These are phyloP conservation scores for Eutrema japonicum DNA, from an alignment of 345 rosid species.

Conservation along the genomic window DNA sequence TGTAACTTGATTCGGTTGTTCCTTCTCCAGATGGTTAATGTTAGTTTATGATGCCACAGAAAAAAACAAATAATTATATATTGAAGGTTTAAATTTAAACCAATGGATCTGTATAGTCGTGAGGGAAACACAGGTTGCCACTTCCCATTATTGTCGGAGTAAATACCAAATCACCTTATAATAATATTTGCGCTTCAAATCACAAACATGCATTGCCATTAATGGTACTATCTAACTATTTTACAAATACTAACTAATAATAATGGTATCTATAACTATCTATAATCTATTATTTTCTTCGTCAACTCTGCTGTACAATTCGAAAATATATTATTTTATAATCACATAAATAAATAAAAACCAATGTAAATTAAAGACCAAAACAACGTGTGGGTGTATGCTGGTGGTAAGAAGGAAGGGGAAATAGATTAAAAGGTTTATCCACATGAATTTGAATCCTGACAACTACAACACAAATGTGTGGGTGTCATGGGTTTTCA, in stretches of 20 bases:
- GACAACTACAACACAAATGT: too few relatives aligned
- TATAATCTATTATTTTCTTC: neutral
- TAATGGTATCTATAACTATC: neutral
- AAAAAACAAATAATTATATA: neutral
- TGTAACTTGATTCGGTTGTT: neutral
- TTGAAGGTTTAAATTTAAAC: neutral
- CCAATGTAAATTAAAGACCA: neutral
- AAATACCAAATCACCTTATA: neutral
- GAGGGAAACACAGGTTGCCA: slow-evolving; percentile 36
- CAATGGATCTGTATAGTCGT: slow-evolving; percentile 32
- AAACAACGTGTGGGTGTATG: too few relatives aligned
- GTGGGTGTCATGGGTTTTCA: too few relatives aligned
- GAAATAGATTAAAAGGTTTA: too few relatives aligned
- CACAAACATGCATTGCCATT: slow-evolving; percentile 34
- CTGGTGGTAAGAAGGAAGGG: too few relatives aligned
- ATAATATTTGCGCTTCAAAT: slow-evolving; percentile 3
- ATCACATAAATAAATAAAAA: neutral
- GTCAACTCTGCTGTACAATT: slow-evolving; percentile 14
- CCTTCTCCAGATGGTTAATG: neutral
- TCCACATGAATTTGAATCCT: too few relatives aligned
- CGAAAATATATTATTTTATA: neutral
- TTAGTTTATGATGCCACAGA: slow-evolving; percentile 10
- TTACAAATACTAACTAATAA: too few relatives aligned
- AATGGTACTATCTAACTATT: neutral
- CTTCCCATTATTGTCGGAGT: slow-evolving; percentile 31